These are phyloP conservation scores for Syncephalastrum contaminatum DNA, from an alignment of 371 early-diverging fungal genomes.

Conservation along the genomic window DNA sequence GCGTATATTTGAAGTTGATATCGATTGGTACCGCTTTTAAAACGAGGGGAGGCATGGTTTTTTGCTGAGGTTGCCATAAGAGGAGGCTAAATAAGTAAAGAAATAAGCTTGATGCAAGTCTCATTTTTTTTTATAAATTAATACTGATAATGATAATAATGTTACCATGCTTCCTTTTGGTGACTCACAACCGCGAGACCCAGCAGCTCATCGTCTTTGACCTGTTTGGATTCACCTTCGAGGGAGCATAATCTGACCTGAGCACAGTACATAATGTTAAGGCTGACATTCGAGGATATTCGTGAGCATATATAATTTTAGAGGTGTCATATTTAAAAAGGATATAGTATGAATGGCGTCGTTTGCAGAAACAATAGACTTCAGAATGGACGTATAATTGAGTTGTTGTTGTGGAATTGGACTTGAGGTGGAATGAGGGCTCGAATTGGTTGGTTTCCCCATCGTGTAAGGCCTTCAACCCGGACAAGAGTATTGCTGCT, in stretches of 20 bases:
- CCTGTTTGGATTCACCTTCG: slow-evolving; percentile 1
- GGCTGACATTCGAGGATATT: neutral
- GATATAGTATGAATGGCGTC: too few species aligned
- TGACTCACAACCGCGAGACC: slow-evolving; percentile 18
- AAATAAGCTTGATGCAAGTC: slow-evolving; percentile 5
- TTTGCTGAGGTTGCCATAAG: slow-evolving; percentile 24
- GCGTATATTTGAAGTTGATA: slow-evolving; percentile 21
- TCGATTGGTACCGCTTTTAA: slow-evolving; percentile 24
- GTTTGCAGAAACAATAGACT: too few species aligned
- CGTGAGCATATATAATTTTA: too few species aligned
- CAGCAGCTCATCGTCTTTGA: slow-evolving; percentile 1
- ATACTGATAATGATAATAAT: slow-evolving; percentile 1
- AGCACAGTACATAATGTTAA: slow-evolving; percentile 22
- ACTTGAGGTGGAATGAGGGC: too few species aligned
- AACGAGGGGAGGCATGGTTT: slow-evolving; percentile 31
- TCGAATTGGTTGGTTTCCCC: too few species aligned
- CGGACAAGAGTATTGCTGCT: too few species aligned
- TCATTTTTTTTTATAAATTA: neutral
- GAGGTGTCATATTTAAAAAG: too few species aligned
- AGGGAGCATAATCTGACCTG: slow-evolving; percentile 16
- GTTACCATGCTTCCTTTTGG: slow-evolving; percentile 30
- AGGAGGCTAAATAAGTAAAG: neutral
- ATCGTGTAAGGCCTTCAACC: too few species aligned
- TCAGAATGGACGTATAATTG: too few species aligned
- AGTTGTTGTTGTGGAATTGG: too few species aligned